Percentiles rank a stretch among this genome's conserved stretches.
Evolutionary conservation across 208 protist species (phyloP).

Genomic region (Acanthamoeba rhysodes): DNA sequence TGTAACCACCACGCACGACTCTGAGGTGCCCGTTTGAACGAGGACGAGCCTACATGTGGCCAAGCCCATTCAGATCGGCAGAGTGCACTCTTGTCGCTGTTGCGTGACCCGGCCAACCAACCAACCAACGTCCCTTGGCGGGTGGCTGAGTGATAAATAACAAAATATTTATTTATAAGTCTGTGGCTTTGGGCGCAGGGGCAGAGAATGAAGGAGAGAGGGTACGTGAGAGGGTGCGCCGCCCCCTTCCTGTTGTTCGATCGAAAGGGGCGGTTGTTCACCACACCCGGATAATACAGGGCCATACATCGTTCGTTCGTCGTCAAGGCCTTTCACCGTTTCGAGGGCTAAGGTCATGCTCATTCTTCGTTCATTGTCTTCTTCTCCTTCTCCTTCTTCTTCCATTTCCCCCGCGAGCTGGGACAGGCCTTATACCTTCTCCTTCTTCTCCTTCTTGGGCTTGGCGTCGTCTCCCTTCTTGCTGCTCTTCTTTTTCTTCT

Average conservation of each 20-base stretch:
- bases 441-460: constrained; percentile 35
- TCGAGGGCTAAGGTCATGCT: no score
- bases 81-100: no score
- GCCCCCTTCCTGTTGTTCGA: neutral
- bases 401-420: neutral
- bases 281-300: neutral
- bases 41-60: no score
- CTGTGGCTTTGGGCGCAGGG: neutral
- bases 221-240: neutral
- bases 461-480: neutral
- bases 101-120: no score
- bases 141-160: neutral
- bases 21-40: no score
- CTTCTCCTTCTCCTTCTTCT: neutral
- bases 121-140: no score
- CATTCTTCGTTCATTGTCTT: neutral
- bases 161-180: constrained; percentile 4
- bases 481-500: constrained; percentile 17
- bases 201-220: neutral
- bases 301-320: neutral
- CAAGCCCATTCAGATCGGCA: no score
- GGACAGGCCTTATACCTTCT: neutral
- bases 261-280: neutral
- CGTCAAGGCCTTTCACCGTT: neutral
- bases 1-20: no score